Percentiles rank a stretch among this genome's conserved stretches.
phyloP scores from a whole-genome alignment of 169 alveolate genomes.

The Fabrea salina region DNA sequence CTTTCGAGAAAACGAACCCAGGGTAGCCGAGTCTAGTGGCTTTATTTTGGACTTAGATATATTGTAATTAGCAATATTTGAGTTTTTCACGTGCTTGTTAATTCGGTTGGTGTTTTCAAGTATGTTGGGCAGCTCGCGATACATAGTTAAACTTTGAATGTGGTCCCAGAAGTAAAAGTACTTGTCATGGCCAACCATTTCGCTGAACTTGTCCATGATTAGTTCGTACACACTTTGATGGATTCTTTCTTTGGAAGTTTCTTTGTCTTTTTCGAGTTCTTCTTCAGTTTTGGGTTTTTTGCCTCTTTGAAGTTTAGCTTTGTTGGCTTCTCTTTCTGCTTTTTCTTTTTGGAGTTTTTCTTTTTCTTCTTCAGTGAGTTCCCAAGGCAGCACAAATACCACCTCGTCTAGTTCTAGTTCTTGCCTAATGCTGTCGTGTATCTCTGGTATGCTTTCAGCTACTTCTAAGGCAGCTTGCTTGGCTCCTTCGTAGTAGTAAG shows the following conservation, averaged over 20 bases:
- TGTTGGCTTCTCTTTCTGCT: constrained; percentile 31
- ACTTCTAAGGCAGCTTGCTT: constrained; percentile 14
- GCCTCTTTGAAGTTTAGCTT: constrained; percentile 47
- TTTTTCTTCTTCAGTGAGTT: constrained; percentile 40
- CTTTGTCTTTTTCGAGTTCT: constrained; percentile 42
- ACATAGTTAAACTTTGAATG: not conserved
- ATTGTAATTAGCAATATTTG: constrained; percentile 11
- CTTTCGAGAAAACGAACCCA: constrained; percentile 43
- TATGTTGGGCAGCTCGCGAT: constrained; percentile 6
- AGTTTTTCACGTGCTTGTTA: constrained; percentile 35
- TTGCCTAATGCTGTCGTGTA: constrained; percentile 29
- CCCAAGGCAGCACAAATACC: constrained; percentile 36
- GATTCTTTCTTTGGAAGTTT: constrained; percentile 30
- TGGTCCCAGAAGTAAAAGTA: constrained; percentile 21
- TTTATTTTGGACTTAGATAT: not conserved
- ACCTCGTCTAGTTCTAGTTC: constrained; percentile 53
- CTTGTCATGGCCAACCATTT: constrained; percentile 32
- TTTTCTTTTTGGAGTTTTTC: constrained; percentile 37
- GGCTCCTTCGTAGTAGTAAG: constrained; percentile 35
- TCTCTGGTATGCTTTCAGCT: constrained; percentile 37
- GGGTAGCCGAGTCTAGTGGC: constrained; percentile 23
- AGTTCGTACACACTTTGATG: not conserved
- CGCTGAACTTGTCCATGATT: not conserved
- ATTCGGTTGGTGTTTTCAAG: constrained; percentile 15
- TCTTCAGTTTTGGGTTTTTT: constrained; percentile 61